phyloP scores from a whole-genome alignment of 2,329 filamentous ascomycete genomes.

The Xylariaceae sp. region DNA sequence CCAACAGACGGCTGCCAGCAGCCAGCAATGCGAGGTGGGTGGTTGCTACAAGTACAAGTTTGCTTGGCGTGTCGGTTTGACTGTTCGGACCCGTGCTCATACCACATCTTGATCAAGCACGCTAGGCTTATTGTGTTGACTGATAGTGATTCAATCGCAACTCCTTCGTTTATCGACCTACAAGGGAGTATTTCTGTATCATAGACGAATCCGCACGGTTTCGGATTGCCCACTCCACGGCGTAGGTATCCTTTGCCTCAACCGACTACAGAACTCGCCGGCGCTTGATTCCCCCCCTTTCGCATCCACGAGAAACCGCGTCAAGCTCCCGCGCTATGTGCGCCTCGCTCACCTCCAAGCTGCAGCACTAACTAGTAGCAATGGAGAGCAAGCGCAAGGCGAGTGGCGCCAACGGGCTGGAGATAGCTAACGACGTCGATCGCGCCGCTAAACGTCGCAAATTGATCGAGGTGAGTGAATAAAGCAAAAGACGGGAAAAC shows the following conservation, averaged over 20 bases:
- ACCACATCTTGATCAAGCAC: slow-evolving; percentile 10
- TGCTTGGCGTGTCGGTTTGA: slow-evolving; percentile 14
- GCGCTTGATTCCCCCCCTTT: slow-evolving; percentile 9
- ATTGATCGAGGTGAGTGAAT: slow-evolving; percentile 43
- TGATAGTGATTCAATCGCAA: slow-evolving; percentile 7
- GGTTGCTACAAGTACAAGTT: background rate
- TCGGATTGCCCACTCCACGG: slow-evolving; percentile 7
- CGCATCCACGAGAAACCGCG: slow-evolving; percentile 16
- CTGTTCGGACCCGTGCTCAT: slow-evolving; percentile 4
- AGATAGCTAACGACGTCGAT: slow-evolving; percentile 41
- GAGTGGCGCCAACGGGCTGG: slow-evolving; percentile 39
- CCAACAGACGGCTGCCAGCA: background rate
- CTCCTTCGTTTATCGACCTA: slow-evolving; percentile 2
- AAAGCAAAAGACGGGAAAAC: background rate
- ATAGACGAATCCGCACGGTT: background rate
- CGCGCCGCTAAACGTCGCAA: slow-evolving; percentile 53
- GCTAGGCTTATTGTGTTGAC: slow-evolving; percentile 15
- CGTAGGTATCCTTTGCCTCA: slow-evolving; percentile 2
- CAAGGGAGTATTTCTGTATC: background rate
- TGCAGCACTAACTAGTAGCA: slow-evolving; percentile 7
- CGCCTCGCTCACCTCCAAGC: slow-evolving; percentile 13
- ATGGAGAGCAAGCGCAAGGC: slow-evolving; percentile 58
- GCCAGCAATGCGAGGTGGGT: background rate
- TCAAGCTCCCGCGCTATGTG: slow-evolving; percentile 17
- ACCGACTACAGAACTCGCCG: slow-evolving; percentile 7